Conservation (phyloP, 1,139 yeast genomes). For the Kazachstania sp. region DNA sequence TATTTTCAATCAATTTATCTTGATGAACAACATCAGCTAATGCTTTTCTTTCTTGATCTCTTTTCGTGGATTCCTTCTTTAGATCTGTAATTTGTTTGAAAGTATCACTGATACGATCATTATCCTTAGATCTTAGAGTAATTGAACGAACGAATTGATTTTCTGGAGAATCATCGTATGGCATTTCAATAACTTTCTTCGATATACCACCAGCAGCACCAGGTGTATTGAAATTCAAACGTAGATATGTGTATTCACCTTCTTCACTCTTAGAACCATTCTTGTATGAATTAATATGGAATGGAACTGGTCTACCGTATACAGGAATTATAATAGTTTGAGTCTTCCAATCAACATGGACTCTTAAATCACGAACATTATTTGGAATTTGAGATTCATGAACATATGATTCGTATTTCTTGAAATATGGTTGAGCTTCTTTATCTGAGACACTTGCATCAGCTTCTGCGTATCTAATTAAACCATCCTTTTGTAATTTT, state of each 20-base stretch:
- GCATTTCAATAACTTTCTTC: slow-evolving; percentile 67
- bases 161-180: slow-evolving; percentile 82
- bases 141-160: slow-evolving; percentile 81
- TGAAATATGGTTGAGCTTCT: slow-evolving; percentile 60
- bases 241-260: slow-evolving; percentile 84
- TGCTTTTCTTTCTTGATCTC: slow-evolving; percentile 85
- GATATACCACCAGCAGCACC: slow-evolving; percentile 70
- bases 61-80: slow-evolving; percentile 83
- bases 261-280: slow-evolving; percentile 94
- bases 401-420: slow-evolving; percentile 87
- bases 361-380: slow-evolving; percentile 71
- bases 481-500: slow-evolving; percentile 77
- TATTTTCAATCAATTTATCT: slow-evolving; percentile 75
- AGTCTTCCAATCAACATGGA: slow-evolving; percentile 79
- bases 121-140: slow-evolving; percentile 83
- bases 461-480: slow-evolving; percentile 65
- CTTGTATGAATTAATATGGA: slow-evolving; percentile 88
- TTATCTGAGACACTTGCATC: slow-evolving; percentile 63
- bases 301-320: slow-evolving; percentile 95
- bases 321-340: slow-evolving; percentile 89
- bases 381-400: slow-evolving; percentile 87
- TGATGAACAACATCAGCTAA: slow-evolving; percentile 93
- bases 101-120: slow-evolving; percentile 85
- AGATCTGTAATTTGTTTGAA: slow-evolving; percentile 85
- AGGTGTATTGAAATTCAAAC: slow-evolving; percentile 90